Evolutionary conservation across 176 grass and related monocot genomes (phyloP), one percentile per base, ranked within the genome.

Genomic region (Hsuehochloa calcarea): DNA sequence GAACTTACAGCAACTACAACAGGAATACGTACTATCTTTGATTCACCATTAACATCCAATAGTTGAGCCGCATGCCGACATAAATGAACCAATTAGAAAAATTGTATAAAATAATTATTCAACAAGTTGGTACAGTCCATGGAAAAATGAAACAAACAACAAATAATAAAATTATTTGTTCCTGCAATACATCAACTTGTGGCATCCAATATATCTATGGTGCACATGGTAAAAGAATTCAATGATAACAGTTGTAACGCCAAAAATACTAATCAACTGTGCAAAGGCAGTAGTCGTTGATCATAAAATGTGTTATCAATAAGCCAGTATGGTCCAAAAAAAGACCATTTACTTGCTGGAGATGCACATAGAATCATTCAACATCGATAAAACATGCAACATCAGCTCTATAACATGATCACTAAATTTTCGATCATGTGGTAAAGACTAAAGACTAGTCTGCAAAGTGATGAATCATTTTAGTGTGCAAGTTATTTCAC

Each of bases 1-100:
- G 10, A 79, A 95, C 93, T 98, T 92, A 95, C 93, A 60, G 78
- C 93, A 72, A 98, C 88, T 12, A 98, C 84, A 59, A 95, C 17
- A 16, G 91, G 96, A 55, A 95, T 95, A 80, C 90, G 89, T 3
- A 94, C 76, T 38, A 98, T 90, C 86, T 95, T 98, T 0, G 68
- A 78, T 91, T 93, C 90, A 19, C 92, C 92, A 50, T 94, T 89
- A 60, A 94, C 86, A 82, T 84, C 58, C 72, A 93, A 74, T 37
- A 94, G 79, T 74, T 97, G 95, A 74, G 95, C 95, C 93, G 92
- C 85, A 84, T 60, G 72, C 54, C 29, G 62, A 83, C 35, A 82
- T 44, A 82, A 56, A 85, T 38, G 8, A 76, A 19, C 34, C 17
- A 65, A 67, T 74, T 64, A 71, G 71, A 69, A 37, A 56, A 60